Base-by-base conservation (phyloP, 305 asterid species). In the Petunia hybrid region DNA sequence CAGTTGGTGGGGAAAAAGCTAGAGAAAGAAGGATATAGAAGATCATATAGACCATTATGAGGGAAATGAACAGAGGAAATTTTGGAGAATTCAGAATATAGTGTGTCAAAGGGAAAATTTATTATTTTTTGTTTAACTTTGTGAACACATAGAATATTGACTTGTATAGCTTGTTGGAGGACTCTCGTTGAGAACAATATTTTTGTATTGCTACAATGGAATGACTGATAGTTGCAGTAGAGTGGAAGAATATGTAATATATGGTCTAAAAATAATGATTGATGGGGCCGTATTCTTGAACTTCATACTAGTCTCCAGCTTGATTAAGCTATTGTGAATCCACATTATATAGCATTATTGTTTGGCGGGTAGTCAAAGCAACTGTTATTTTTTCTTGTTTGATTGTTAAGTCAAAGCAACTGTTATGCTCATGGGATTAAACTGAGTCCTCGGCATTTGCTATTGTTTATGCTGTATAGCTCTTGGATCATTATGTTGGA, bases 21-120 rank as follows among this genome's bases (percentile, higher is more conserved):
- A 73, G 35, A 51, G 63, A 38, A 73, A 73, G 64, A 73, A 41
- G 63, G 61, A 38, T 36, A 51, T 51, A 38, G 46, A 51, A 51
- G 12, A 42, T 53, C 45, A 53, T 36, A 73, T 36, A 73, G 48
- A 51, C 48, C 63, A 51, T 73, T 51, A 51, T 73, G 61, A 53
- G 2, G 63, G 46, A 63, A 10, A 73, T 62, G 31, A 73, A 36
- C 53, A 51, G 36, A 51, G 78, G 78, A 73, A 46, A 45, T 73
- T 73, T 63, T 73, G 46, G 46, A 73, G 78, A 73, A 55, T 73
- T 73, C 62, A 36, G 46, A 73, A 36, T 73, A 53, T 73, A 36
- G 4, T 3, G 48, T 73, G 45, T 73, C 63, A 36, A 73, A 51
- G 4, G 45, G 31, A 35, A 73, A 36, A 31, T 48, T 74, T 73